Base-by-base conservation (phyloP, 768 basidiomycete species). In the Mycena pura region DNA sequence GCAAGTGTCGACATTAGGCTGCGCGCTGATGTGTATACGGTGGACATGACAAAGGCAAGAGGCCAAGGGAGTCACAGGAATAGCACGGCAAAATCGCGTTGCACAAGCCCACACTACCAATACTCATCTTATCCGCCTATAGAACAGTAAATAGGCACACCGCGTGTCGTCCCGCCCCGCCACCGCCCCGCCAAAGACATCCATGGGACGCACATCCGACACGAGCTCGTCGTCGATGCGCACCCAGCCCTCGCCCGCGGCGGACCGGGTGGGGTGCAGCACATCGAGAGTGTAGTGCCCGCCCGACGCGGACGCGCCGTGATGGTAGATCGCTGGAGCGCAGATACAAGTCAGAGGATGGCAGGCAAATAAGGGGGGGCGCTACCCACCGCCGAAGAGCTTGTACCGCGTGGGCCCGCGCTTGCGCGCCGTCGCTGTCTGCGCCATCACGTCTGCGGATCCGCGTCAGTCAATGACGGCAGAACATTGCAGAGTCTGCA, bases 211-310 rank as follows among this genome's bases (percentile, higher is more conserved):
- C 39, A 96, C 84, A 66, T 92, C 87, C 31, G 87, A 87, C 24
- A 96, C 90, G 10, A 89, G 77, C 73, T 97, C 96, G 70, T 98
- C 96, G 73, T 99, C 96, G 52, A 98, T 91, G 48, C 96, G 88
- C 61, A 97, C 81, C 96, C 96, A 98, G 10, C 86, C 89, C 57
- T 91, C 87, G 6, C 82, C 80, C 2, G 71, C 71, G 25, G 70
- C 68, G 55, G 82, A 85, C 32, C 88, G 81, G 64, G 84, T 84
- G 3, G 90, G 91, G 66, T 93, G 89, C 2, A 96, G 78, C 10
- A 96, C 91, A 68, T 95, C 91, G 45, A 96, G 85, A 3, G 96
- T 99, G 77, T 98, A 99, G 74, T 98, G 96, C 1, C 96, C 96
- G 3, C 95, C 95, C 1, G 89, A 89, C 0, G 96, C 94, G 7